Conservation (phyloP, 345 rosid species). For the Boechera stricta region DNA sequence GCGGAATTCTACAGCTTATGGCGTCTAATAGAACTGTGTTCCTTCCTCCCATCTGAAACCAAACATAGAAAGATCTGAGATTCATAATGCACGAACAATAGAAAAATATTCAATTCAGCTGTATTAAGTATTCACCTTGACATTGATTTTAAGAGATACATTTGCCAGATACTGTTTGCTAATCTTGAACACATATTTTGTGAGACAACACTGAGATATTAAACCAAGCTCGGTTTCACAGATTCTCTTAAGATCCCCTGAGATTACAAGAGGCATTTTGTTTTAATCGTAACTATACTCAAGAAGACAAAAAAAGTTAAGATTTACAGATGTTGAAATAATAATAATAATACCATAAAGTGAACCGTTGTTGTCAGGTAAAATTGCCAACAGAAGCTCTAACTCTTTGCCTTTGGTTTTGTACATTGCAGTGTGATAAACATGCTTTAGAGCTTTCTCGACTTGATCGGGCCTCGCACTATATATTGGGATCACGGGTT, state of each 20-base stretch:
- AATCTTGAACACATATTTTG: conserved; percentile 96
- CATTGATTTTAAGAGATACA: conserved; percentile 94
- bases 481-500: conserved; percentile 90
- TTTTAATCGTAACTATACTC: neutral
- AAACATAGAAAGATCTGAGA: conserved; percentile 4
- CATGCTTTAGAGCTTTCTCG: conserved; percentile 95
- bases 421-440: conserved; percentile 75
- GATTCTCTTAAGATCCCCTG: conserved; percentile 96
- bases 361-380: conserved; percentile 97
- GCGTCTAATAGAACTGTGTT: conserved; percentile 98
- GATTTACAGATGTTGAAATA: neutral
- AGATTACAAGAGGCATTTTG: conserved; percentile 20
- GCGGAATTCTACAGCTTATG: conserved; percentile 92
- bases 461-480: conserved; percentile 96
- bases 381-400: conserved; percentile 87
- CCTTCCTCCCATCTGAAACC: conserved; percentile 95
- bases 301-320: neutral
- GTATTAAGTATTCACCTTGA: conserved; percentile 61
- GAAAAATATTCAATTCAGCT: neutral
- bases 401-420: conserved; percentile 96
- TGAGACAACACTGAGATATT: conserved; percentile 95
- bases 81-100: neutral
- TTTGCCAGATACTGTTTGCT: conserved; percentile 97
- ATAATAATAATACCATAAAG: conserved; percentile 68
- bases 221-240: conserved; percentile 98